Percentiles rank a stretch among this genome's conserved stretches.
Conservation (phyloP, 2,329 filamentous ascomycete genomes). For the Trichoderma afroharzianum region DNA sequence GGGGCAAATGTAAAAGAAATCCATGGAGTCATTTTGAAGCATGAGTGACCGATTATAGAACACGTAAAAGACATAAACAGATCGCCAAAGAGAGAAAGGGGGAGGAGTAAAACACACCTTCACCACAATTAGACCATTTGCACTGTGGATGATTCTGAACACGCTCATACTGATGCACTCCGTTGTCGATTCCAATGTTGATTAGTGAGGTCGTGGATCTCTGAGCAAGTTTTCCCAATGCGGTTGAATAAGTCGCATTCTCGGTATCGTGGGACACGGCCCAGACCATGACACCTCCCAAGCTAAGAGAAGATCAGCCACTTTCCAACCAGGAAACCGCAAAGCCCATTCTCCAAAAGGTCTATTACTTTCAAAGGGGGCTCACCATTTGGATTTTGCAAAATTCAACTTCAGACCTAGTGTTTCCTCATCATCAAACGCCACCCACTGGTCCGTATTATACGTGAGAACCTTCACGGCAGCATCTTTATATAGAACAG, state of each 20-base stretch:
- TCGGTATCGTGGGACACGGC: not conserved
- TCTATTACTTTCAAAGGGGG: not conserved
- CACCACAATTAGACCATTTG: not conserved
- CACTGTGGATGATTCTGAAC: not conserved
- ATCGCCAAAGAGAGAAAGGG: not conserved
- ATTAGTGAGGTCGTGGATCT: not conserved
- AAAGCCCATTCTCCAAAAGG: too few species aligned
- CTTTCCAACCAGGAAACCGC: too few species aligned
- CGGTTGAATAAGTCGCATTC: not conserved
- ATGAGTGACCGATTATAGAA: too few species aligned
- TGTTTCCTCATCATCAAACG: slow-evolving; percentile 35
- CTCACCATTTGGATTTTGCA: slow-evolving; percentile 21
- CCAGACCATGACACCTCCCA: not conserved
- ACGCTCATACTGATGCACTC: not conserved
- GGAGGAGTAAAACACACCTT: not conserved
- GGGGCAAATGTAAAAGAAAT: too few species aligned
- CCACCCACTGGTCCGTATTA: slow-evolving; percentile 36
- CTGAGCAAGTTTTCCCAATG: not conserved
- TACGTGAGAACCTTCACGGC: slow-evolving; percentile 33
- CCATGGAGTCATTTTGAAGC: too few species aligned
- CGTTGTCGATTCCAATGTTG: not conserved
- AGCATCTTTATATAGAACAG: slow-evolving; percentile 24
- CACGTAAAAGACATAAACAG: too few species aligned
- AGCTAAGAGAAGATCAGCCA: not conserved
- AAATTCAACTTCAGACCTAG: slow-evolving; percentile 32